These are phyloP conservation scores for Ophiostoma ulmi DNA, from an alignment of 2,329 filamentous ascomycete species.

Conservation along the genomic window DNA sequence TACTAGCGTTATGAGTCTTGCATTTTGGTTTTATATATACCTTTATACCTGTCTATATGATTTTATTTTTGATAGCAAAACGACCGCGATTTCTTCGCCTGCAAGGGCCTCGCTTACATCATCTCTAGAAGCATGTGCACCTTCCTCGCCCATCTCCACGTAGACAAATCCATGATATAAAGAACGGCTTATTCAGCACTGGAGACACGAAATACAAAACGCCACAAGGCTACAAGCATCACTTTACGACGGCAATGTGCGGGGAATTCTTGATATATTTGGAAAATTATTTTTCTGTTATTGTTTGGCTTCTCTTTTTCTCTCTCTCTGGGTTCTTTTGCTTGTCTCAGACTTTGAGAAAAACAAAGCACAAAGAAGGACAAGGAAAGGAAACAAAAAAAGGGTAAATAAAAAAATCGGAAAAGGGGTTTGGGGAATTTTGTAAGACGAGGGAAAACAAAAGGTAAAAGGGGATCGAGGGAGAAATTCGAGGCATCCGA, in stretches of 20 bases:
- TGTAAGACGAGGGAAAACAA: conserved; percentile 18
- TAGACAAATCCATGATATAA: neutral
- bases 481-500: conserved; percentile 20
- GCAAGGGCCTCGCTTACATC: neutral
- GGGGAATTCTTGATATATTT: conserved; percentile 7
- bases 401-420: conserved; percentile 15
- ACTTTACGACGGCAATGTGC: neutral
- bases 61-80: neutral
- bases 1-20: conserved; percentile 4
- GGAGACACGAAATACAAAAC: neutral
- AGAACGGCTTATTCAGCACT: neutral
- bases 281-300: conserved; percentile 18
- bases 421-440: conserved; percentile 22
- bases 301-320: conserved; percentile 2
- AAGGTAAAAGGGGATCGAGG: conserved; percentile 17
- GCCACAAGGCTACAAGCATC: too few relatives aligned
- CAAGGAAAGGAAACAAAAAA: conserved; percentile 8
- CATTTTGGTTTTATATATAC: neutral
- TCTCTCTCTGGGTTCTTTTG: conserved; percentile 14
- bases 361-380: conserved; percentile 21
- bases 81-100: neutral
- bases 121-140: neutral
- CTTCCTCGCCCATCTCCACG: neutral
- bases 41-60: neutral
- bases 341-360: conserved; percentile 6